Evolutionary conservation across 306 rosid genomes (phyloP).

Genomic region (Acmispon strigosus): DNA sequence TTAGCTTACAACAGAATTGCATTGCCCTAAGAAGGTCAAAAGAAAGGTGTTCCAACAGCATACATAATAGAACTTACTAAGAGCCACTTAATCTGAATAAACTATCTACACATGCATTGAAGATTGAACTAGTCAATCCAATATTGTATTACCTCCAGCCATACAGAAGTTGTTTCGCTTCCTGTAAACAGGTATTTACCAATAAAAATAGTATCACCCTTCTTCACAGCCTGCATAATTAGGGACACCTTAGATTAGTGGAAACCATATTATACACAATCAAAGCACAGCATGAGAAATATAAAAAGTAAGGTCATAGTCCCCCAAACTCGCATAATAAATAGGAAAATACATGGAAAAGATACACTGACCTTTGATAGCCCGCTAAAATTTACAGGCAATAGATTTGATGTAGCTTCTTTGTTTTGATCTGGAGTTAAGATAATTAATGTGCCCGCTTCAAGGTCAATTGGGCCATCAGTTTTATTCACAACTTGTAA

Average conservation of each 20-base stretch:
- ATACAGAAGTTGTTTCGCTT: constrained; percentile 38
- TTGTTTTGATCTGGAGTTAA: constrained; percentile 72
- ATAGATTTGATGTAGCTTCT: constrained; percentile 63
- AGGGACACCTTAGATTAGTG: not conserved
- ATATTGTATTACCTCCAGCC: constrained; percentile 33
- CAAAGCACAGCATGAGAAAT: not conserved
- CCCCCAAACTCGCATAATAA: not conserved
- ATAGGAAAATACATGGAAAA: not conserved
- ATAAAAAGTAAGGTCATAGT: not conserved
- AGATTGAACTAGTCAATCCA: not conserved
- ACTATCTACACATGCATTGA: not conserved
- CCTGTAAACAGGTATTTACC: constrained; percentile 36
- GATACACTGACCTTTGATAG: constrained; percentile 56
- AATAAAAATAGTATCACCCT: constrained; percentile 38
- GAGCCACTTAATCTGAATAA: not conserved
- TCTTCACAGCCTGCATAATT: constrained; percentile 35
- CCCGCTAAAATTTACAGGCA: constrained; percentile 75
- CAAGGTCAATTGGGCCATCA: constrained; percentile 55
- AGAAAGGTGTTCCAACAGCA: not conserved
- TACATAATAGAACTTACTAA: not conserved
- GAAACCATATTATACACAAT: not conserved
- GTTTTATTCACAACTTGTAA: constrained; percentile 71
- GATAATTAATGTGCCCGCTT: constrained; percentile 57
- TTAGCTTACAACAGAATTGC: not conserved
- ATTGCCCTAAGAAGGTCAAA: not conserved